Evolutionary conservation across 169 alveolate genomes (phyloP).

Genomic region (Plasmodium blacklocki): DNA sequence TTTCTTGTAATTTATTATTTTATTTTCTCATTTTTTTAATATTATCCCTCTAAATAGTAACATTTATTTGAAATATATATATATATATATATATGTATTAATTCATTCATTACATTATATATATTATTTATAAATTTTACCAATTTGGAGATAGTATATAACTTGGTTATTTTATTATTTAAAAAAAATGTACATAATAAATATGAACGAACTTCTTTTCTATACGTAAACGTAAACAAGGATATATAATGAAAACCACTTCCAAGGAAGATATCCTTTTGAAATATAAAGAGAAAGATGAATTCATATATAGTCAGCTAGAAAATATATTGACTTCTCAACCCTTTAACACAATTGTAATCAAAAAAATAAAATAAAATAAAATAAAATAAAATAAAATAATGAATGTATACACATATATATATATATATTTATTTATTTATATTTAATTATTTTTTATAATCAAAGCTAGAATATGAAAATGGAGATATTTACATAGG

Average conservation of each 20-base stretch:
- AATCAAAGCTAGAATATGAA: conserved; percentile 60
- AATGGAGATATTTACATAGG: conserved; percentile 72
- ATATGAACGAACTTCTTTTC: too few relatives aligned
- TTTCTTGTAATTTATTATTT: too few relatives aligned
- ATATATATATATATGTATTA: too few relatives aligned
- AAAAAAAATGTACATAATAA: too few relatives aligned
- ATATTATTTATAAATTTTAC: too few relatives aligned
- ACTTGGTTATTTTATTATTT: too few relatives aligned
- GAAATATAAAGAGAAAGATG: conserved; percentile 50
- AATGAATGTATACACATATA: neutral
- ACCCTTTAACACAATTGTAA: conserved; percentile 60
- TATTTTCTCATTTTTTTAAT: too few relatives aligned
- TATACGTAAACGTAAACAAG: neutral
- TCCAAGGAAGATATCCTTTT: conserved; percentile 17
- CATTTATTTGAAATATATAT: too few relatives aligned
- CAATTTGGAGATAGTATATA: too few relatives aligned
- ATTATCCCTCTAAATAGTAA: too few relatives aligned
- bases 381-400: neutral
- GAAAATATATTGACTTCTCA: conserved; percentile 17
- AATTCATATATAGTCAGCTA: conserved; percentile 36
- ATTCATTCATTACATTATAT: too few relatives aligned
- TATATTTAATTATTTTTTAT: neutral
- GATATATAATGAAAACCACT: conserved; percentile 14
- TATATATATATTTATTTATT: neutral
- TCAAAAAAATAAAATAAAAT: neutral